Evolutionary conservation across 352 stramenopile species (phyloP), one percentile per base, ranked within the genome.

Genomic region (Pythium coloratum): DNA sequence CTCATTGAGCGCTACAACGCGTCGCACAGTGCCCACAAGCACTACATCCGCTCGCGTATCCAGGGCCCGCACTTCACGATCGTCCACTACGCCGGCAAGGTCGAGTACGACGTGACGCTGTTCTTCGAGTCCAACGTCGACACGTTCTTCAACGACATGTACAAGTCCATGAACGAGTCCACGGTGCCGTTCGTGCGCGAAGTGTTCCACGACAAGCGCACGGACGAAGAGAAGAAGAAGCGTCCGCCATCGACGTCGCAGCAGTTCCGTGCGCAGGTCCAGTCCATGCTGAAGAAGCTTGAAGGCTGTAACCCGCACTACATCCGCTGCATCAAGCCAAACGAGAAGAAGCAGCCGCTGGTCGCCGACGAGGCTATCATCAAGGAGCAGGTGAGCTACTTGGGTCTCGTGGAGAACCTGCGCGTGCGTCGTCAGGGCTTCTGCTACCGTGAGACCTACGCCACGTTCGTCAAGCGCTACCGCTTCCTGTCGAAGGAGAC

Each of bases 251-350:
- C 84, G 65, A 95, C 80, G 14, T 95, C 84, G 69, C 80, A 91
- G 73, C 87, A 94, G 72, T 94, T 95, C 76, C 84, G 84, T 44
- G 75, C 70, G 26, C 88, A 97, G 50, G 88, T 95, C 51, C 69
- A 79, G 18, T 84, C 86, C 55, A 71, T 97, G 55, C 76, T 97
- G 4, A 87, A 84, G 68, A 88, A 91, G 64, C 73, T 97, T 33
- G 88, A 94, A 59, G 82, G 80, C 16, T 97, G 91, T 69, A 88
- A 95, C 68, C 91, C 90, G 28, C 86, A 96, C 72, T 97, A 97
- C 77, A 94, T 97, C 36, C 88, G 90, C 51, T 96, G 89, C 68
- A 96, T 97, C 66, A 97, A 97, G 69, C 84, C 88, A 2, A 97
- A 97, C 63, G 87, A 96, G 53, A 76, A 91, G 33, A 97, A 97